These are phyloP conservation scores for Beauveria pseudobassiana DNA, from an alignment of 2,329 filamentous ascomycete species.

Conservation along the genomic window DNA sequence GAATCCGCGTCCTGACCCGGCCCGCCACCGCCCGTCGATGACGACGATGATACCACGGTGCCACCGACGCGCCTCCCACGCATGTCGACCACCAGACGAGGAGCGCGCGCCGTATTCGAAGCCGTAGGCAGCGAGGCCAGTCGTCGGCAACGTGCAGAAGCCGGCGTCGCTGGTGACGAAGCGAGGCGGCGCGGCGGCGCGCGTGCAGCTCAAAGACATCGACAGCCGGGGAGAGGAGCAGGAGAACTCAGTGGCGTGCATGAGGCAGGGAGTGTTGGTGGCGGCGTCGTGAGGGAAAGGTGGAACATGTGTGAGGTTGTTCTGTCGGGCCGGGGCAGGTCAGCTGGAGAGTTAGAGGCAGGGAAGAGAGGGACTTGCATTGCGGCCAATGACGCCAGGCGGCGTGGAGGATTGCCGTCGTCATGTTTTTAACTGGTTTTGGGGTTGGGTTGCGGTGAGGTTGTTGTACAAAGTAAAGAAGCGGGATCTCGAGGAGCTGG, in stretches of 20 bases:
- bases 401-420: conserved; percentile 65
- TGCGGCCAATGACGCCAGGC: conserved; percentile 91
- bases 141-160: conserved; percentile 92
- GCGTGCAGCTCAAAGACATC: conserved; percentile 88
- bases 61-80: conserved; percentile 55
- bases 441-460: background rate
- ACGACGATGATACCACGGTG: conserved; percentile 16
- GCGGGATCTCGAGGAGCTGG: background rate
- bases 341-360: background rate
- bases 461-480: background rate
- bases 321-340: conserved; percentile 45
- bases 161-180: conserved; percentile 76
- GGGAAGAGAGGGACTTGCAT: conserved; percentile 47
- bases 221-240: conserved; percentile 82
- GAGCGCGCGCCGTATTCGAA: conserved; percentile 87
- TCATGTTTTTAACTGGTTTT: conserved; percentile 35
- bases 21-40: conserved; percentile 26
- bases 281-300: conserved; percentile 69
- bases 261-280: conserved; percentile 43
- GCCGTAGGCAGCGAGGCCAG: conserved; percentile 83
- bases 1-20: conserved; percentile 75
- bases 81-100: conserved; percentile 90
- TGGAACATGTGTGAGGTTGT: conserved; percentile 87
- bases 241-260: conserved; percentile 82
- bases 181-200: conserved; percentile 38